Base-by-base conservation (phyloP, 441 rosid species). In the Bocquillonia castaneifolia region DNA sequence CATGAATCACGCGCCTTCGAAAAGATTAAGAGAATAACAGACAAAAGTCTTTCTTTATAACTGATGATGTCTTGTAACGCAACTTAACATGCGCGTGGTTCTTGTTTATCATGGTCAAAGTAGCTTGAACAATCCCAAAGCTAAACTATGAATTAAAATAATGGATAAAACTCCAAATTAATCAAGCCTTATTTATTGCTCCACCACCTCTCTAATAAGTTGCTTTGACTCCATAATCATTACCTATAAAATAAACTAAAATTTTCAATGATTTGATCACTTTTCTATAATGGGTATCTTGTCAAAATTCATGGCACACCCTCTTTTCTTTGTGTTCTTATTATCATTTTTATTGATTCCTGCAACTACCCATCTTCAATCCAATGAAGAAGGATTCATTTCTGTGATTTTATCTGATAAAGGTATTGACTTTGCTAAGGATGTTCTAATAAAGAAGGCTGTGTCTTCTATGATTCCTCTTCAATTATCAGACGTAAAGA, bases 381-480 rank as follows among this genome's bases (percentile, higher is more conserved):
- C 84, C 42, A 51, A 54, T 18, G 75, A 76, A 76, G 68, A 68
- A 28, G 94, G 90, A 17, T 75, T 63, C 68, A 66, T 86, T 55
- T 89, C 92, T 0, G 52, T 78, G 13, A 75, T 83, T 36, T 67
- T 84, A n/a, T 77, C 89, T 37, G 10, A 77, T 23, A 68, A 79
- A n/a, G 96, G 94, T 66, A 78, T 89, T 36, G 86, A 89, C 20
- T 92, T 85, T 69, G 86, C 76, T 1, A 89, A 89, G 71, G 81
- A 84, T 73, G 71, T 78, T 69, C 76, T 89, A 22, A 71, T 89
- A 54, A 37, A 71, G 54, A 75, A 79, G 77, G 88, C 88, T 14
- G 56, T 84, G 10, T 73, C 89, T 40, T 78, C 87, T 6, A 77
- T 89, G 48, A 66, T 89, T 73, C 94, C 96, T 40, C 85, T 89